phyloP scores from a whole-genome alignment of 805 yeast species.

The Cyberlindnera suaveolens region DNA sequence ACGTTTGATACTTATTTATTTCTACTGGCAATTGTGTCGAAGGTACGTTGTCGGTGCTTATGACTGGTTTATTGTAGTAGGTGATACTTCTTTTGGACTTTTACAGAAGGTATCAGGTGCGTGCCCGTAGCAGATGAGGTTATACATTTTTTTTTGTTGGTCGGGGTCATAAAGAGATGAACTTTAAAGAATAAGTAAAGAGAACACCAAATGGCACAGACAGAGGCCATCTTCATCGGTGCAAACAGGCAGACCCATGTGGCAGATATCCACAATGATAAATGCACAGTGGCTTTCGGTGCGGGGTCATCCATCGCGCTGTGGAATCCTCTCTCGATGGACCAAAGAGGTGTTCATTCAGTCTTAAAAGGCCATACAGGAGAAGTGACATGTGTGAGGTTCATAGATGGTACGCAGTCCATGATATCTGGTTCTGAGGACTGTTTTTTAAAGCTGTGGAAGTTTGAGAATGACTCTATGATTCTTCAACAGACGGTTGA shows the following conservation, averaged over 20 bases:
- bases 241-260: constrained; percentile 63
- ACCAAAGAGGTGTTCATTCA: constrained; percentile 39
- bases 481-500: constrained; percentile 27
- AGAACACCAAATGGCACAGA: constrained; percentile 8
- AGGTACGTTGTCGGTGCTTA: constrained; percentile 8
- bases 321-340: constrained; percentile 50
- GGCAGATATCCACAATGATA: constrained; percentile 40
- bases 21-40: constrained; percentile 10
- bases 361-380: constrained; percentile 58
- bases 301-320: constrained; percentile 61
- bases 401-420: constrained; percentile 37
- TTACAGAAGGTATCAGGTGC: background rate
- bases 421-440: constrained; percentile 69
- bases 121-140: constrained; percentile 5
- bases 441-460: constrained; percentile 56
- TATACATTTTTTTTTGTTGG: background rate
- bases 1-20: constrained; percentile 7
- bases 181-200: too few relatives aligned
- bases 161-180: background rate
- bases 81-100: background rate
- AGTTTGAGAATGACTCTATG: constrained; percentile 17
- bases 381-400: constrained; percentile 63
- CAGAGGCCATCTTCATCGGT: constrained; percentile 62
- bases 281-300: constrained; percentile 57
- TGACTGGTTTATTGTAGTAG: background rate